Evolutionary conservation across 164 flowering plant genomes (phyloP), one percentile per base, ranked within the genome.

Genomic region (Berberis thunbergii): DNA sequence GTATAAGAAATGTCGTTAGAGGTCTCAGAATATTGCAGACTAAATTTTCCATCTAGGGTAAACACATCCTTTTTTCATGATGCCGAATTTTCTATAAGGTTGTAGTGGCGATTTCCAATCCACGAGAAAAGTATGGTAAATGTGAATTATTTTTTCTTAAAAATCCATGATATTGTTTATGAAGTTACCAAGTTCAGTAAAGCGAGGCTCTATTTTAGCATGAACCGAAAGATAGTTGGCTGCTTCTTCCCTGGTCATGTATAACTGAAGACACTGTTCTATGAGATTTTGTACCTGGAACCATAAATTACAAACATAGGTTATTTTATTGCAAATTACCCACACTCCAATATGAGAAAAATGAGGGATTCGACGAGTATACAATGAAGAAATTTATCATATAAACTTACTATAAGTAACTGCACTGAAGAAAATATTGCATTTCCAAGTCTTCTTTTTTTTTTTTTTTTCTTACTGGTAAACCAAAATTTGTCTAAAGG

Each of bases 191-290:
- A 94, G 67, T 64, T 89, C 77, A 59, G 99, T 91, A 77, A 94
- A 94, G 42, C 93, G 97, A 64, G 97, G 97, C 65, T 94, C 99
- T 67, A 91, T 89, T 78, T 83, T 84, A 69, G 96, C 97, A 50
- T 91, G 95, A 75, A 64, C 88, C 67, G 88, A 67, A 64, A 91
- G 93, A 60, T 91, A 87, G 68, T 88, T 91, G 4, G 91, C 89
- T 60, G 91, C 99, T 71, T 94, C 99, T 69, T 87, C 89, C 73
- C 72, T 82, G 66, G 88, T 88, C 99, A 94, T 94, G 65, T 94
- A 94, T 65, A 94, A 67, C 70, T 89, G 96, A 6, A 94, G 79
- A 73, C 99, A 94, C 4, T 92, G 77, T 63, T 94, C 99, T 69
- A 94, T 94, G 70, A 94, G 70, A 79, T 91, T 87, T 68, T 94